A percentile compares a stretch with the other conserved stretches of the same genome.
Conservation (phyloP, 176 grass and related monocot species). For the Triticum timopheevii region DNA sequence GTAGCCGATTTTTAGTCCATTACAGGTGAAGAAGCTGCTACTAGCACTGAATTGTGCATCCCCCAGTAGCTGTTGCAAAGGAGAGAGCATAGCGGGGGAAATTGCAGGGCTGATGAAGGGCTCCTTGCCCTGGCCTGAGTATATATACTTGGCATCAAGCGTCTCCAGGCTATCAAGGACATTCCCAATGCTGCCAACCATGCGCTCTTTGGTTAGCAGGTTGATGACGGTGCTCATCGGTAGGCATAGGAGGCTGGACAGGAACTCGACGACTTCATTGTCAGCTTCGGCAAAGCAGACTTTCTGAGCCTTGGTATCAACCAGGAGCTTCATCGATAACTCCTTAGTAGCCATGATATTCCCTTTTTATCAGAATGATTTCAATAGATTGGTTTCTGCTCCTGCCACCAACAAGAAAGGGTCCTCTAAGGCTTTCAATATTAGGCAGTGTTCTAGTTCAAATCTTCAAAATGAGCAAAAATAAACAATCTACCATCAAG, state of each 20-base stretch:
- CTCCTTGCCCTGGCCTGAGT: neutral
- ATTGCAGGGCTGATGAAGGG: neutral
- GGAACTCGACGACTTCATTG: neutral
- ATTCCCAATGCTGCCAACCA: conserved; percentile 25
- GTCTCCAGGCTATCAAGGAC: neutral
- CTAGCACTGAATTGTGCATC: neutral
- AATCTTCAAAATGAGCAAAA: neutral
- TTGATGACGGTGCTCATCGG: conserved; percentile 19
- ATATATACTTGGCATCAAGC: neutral
- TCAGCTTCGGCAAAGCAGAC: conserved; percentile 37
- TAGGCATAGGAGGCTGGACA: conserved; percentile 20
- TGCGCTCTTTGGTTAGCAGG: conserved; percentile 26
- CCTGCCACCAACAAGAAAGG: neutral
- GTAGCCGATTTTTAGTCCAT: neutral
- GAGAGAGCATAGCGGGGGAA: neutral
- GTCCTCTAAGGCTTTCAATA: too few species aligned
- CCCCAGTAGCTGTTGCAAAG: neutral
- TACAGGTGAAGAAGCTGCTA: conserved; percentile 9
- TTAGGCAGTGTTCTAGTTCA: neutral
- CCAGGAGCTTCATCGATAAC: conserved; percentile 29
- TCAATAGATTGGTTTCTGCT: neutral
- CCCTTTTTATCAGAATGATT: neutral
- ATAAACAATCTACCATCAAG: neutral
- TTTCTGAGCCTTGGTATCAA: conserved; percentile 25
- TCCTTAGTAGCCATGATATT: neutral